These are phyloP conservation scores for Isochrysis galbana DNA, from an alignment of 78 protist genomes.

Conservation along the genomic window DNA sequence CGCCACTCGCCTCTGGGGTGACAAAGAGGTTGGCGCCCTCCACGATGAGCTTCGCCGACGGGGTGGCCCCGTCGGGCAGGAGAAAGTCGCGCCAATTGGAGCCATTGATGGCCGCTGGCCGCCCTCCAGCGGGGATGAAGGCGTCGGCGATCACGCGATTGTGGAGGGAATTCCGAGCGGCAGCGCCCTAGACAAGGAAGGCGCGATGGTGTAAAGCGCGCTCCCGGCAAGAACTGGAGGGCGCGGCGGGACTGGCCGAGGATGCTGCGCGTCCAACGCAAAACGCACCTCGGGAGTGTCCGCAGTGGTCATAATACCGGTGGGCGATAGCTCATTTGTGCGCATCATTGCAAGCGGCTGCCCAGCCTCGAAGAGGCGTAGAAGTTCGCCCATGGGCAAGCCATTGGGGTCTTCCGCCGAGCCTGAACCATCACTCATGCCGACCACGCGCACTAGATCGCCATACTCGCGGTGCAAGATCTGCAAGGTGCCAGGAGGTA, in stretches of 20 bases:
- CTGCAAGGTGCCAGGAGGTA: too few species aligned
- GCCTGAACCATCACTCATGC: conserved; percentile 84
- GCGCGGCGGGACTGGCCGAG: too few species aligned
- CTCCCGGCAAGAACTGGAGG: too few species aligned
- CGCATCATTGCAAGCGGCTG: not conserved
- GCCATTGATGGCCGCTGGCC: not conserved
- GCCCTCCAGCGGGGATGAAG: conserved; percentile 4
- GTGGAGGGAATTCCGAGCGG: not conserved
- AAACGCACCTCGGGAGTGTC: not conserved
- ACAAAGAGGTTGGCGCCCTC: conserved; percentile 23
- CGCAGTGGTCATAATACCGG: not conserved
- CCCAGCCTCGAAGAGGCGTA: not conserved
- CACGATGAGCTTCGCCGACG: not conserved
- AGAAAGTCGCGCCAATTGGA: not conserved
- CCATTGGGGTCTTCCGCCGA: conserved; percentile 55
- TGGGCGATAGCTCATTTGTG: not conserved
- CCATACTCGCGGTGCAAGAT: conserved; percentile 19
- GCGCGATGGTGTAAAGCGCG: not conserved
- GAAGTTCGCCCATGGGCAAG: conserved; percentile 24
- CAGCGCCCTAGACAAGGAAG: not conserved
- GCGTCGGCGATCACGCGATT: not conserved
- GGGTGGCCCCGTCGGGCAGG: conserved; percentile 10
- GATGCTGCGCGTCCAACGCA: too few species aligned
- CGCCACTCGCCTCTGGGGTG: conserved; percentile 19
- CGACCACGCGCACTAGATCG: conserved; percentile 53